phyloP scores from a whole-genome alignment of 192 early-diverging fungal genomes.

The Podila clonocystis region DNA sequence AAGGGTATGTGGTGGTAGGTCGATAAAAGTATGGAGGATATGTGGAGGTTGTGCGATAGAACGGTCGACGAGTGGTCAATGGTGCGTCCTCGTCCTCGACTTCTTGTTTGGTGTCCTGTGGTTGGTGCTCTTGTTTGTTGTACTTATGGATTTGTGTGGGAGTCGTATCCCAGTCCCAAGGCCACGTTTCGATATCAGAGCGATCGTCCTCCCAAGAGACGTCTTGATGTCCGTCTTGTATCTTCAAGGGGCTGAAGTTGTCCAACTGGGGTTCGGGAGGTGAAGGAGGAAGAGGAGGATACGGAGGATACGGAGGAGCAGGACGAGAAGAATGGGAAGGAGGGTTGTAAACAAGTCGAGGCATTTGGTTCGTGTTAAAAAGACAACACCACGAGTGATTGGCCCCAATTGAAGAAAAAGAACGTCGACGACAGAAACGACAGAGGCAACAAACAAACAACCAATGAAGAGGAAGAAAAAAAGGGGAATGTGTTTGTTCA shows the following conservation, averaged over 20 bases:
- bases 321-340: background rate
- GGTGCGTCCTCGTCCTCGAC: background rate
- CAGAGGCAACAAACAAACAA: too few species aligned
- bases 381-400: background rate
- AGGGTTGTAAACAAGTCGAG: background rate
- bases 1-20: background rate
- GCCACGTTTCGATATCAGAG: too few species aligned
- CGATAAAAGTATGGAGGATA: constrained; percentile 1
- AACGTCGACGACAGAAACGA: background rate
- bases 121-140: background rate
- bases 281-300: background rate
- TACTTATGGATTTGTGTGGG: background rate
- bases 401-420: background rate
- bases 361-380: background rate
- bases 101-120: background rate
- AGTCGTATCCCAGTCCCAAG: too few species aligned
- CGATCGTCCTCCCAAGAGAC: too few species aligned
- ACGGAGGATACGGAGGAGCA: background rate
- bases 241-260: too few species aligned
- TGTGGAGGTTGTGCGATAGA: background rate
- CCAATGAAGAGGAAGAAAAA: too few species aligned
- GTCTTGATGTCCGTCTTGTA: too few species aligned
- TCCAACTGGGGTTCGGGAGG: background rate
- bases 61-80: background rate
- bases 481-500: too few species aligned